These are phyloP conservation scores for Scheffersomyces illinoinensis DNA, from an alignment of 1,139 yeast genomes.

Conservation along the genomic window DNA sequence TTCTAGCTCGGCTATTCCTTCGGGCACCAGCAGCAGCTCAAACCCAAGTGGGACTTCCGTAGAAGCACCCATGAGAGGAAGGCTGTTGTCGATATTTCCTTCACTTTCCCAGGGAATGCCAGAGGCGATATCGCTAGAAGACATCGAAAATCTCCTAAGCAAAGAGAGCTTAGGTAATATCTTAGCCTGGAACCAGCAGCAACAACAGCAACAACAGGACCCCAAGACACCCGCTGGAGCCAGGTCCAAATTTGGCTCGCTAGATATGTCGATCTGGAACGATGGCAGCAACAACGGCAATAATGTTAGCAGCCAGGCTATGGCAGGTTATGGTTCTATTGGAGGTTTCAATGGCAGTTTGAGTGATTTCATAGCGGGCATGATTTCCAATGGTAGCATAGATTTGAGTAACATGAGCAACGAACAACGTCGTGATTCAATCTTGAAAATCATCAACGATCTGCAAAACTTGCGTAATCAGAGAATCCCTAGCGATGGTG, in stretches of 20 bases:
- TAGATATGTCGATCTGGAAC: conserved; percentile 29
- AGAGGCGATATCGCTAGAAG: conserved; percentile 35
- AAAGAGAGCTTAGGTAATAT: conserved; percentile 43
- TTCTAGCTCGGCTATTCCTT: background rate
- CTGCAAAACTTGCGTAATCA: conserved; percentile 22
- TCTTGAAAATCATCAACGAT: conserved; percentile 38
- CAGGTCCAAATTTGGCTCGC: conserved; percentile 26
- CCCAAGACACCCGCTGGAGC: conserved; percentile 6
- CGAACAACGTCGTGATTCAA: conserved; percentile 46
- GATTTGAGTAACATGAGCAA: conserved; percentile 44
- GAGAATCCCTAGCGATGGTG: conserved; percentile 13
- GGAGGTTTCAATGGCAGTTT: conserved; percentile 37
- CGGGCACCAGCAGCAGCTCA: background rate
- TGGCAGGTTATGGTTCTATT: conserved; percentile 24
- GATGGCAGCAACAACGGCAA: conserved; percentile 9
- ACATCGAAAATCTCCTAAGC: conserved; percentile 44
- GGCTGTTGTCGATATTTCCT: conserved; percentile 16
- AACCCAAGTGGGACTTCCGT: background rate
- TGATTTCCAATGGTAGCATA: conserved; percentile 38
- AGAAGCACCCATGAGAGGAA: background rate
- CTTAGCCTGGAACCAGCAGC: conserved; percentile 27
- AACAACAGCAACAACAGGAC: conserved; percentile 10
- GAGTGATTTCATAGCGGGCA: conserved; percentile 38
- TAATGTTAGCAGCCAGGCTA: conserved; percentile 3
- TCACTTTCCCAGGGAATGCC: conserved; percentile 10